These are phyloP conservation scores for Tranzscheliella williamsii DNA, from an alignment of 1,284 basidiomycete species.

Conservation along the genomic window DNA sequence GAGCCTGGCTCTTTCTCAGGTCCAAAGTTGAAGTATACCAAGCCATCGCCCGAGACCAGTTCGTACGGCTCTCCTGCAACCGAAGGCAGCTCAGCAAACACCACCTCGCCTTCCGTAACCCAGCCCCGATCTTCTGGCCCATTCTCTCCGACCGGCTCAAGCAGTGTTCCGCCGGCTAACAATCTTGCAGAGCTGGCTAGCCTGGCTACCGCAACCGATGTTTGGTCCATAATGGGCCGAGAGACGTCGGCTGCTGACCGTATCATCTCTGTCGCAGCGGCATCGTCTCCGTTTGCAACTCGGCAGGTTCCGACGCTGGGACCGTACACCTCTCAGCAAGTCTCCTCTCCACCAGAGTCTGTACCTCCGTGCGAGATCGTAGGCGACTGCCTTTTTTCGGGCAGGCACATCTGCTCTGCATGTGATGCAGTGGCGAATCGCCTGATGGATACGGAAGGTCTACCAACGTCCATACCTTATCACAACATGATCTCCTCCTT, in stretches of 20 bases:
- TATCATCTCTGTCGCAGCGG: conserved; percentile 3
- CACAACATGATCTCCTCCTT: conserved; percentile 15
- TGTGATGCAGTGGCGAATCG: conserved; percentile 32
- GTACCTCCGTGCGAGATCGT: conserved; percentile 21
- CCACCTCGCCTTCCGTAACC: too few species aligned
- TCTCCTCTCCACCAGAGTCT: neutral
- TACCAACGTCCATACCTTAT: conserved; percentile 11
- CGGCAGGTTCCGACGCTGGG: conserved; percentile 1
- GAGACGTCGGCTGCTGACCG: neutral
- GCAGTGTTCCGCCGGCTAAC: conserved; percentile 8
- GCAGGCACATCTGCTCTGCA: conserved; percentile 15
- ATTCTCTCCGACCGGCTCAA: too few species aligned
- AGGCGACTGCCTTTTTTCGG: conserved; percentile 33
- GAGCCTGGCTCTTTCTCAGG: conserved; percentile 7
- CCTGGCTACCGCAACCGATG: conserved; percentile 15
- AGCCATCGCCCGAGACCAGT: conserved; percentile 3
- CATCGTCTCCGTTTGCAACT: too few species aligned
- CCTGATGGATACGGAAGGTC: conserved; percentile 21
- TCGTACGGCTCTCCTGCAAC: neutral
- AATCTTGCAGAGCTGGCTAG: conserved; percentile 27
- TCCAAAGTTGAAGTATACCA: conserved; percentile 7
- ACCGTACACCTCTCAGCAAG: neutral
- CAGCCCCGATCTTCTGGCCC: too few species aligned
- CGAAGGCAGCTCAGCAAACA: neutral
- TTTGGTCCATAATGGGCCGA: conserved; percentile 5